Conservation (phyloP, 768 basidiomycete species). For the Mycena rebaudengoi region DNA sequence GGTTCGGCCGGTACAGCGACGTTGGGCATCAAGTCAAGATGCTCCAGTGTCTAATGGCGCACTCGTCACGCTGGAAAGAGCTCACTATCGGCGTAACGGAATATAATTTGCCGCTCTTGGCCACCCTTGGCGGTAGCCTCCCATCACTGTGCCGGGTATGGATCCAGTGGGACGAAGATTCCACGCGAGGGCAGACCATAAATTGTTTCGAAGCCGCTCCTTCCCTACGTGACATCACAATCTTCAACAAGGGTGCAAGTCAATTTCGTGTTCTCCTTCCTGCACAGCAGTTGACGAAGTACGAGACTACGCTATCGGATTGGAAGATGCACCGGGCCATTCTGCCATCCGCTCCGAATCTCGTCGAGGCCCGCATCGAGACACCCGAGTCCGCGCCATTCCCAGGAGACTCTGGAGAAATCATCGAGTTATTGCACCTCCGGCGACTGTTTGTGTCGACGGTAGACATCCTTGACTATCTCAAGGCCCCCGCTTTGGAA, state of each 20-base stretch:
- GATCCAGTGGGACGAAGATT: background rate
- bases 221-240: conserved; percentile 1
- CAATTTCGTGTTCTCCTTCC: background rate
- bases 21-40: background rate
- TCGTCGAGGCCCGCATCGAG: background rate
- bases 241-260: background rate
- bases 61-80: background rate
- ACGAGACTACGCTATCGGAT: background rate
- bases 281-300: background rate
- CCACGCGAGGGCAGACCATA: background rate
- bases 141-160: background rate
- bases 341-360: background rate
- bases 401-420: background rate
- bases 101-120: background rate
- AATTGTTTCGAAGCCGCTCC: background rate
- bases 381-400: background rate
- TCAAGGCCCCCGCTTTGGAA: background rate
- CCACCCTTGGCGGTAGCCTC: background rate
- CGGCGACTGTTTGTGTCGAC: background rate
- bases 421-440: background rate
- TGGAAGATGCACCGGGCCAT: background rate
- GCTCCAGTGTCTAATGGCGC: background rate
- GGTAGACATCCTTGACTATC: background rate
- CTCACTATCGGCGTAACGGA: background rate
- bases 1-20: background rate